Percentiles rank a stretch among this genome's conserved stretches.
Evolutionary conservation across 2,329 filamentous ascomycete genomes (phyloP).

Genomic region (Talaromyces sp.): DNA sequence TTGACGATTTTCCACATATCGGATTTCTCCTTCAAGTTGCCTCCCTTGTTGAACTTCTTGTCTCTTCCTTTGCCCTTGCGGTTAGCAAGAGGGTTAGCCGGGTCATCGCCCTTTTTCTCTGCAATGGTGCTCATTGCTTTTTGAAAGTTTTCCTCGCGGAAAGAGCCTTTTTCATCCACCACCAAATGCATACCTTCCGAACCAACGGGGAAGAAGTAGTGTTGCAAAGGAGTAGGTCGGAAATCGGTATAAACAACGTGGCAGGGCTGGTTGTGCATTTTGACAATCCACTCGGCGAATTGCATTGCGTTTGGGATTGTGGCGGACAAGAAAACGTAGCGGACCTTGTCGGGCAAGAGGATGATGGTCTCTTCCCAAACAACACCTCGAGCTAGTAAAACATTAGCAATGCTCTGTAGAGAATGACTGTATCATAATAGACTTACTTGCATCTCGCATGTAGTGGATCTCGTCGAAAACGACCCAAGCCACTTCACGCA

Average conservation of each 20-base stretch:
- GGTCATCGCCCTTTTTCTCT: constrained; percentile 78
- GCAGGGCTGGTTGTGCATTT: constrained; percentile 94
- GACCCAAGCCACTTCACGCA: constrained; percentile 98
- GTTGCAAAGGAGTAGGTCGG: constrained; percentile 89
- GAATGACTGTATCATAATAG: not conserved
- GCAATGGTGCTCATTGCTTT: constrained; percentile 88
- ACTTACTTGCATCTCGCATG: constrained; percentile 73
- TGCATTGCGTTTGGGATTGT: constrained; percentile 99
- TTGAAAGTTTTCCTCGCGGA: constrained; percentile 96
- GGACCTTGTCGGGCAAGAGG: constrained; percentile 92
- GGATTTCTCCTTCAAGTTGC: constrained; percentile 56
- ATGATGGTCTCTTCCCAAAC: constrained; percentile 99
- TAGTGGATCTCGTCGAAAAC: constrained; percentile 99
- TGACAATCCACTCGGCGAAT: constrained; percentile 98
- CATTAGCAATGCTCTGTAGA: constrained; percentile 13
- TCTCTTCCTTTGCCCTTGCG: constrained; percentile 83
- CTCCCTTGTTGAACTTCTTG: constrained; percentile 86
- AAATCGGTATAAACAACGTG: constrained; percentile 99
- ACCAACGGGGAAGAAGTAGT: constrained; percentile 94
- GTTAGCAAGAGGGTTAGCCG: constrained; percentile 71
- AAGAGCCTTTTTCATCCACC: constrained; percentile 93
- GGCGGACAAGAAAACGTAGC: constrained; percentile 95
- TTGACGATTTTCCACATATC: constrained; percentile 97
- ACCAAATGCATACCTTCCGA: constrained; percentile 89
- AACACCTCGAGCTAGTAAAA: constrained; percentile 64